Evolutionary conservation across 495 filamentous ascomycete species (phyloP).

Genomic region (Lasiosphaeria hispida): DNA sequence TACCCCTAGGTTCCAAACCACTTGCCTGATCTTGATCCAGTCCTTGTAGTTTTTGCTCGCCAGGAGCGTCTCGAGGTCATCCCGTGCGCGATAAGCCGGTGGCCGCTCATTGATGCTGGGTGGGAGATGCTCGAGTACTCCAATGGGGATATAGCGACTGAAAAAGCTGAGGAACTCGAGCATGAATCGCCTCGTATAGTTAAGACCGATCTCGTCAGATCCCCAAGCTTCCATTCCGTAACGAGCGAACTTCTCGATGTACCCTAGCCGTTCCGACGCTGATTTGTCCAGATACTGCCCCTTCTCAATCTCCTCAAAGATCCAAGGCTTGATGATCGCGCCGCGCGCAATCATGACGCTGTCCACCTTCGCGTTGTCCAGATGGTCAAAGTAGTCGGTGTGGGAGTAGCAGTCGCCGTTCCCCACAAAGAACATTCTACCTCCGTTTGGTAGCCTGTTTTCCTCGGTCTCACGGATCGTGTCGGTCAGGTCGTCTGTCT

Average conservation of each 20-base stretch:
- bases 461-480: slow-evolving; percentile 74
- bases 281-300: slow-evolving; percentile 95
- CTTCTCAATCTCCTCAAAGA: slow-evolving; percentile 91
- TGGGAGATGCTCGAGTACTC: slow-evolving; percentile 81
- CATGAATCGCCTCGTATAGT: slow-evolving; percentile 83
- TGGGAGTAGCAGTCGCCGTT: slow-evolving; percentile 97
- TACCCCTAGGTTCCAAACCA: neutral
- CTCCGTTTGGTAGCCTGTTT: slow-evolving; percentile 56
- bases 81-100: slow-evolving; percentile 74
- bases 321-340: slow-evolving; percentile 93
- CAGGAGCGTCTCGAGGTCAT: slow-evolving; percentile 89
- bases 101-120: slow-evolving; percentile 84
- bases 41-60: slow-evolving; percentile 88
- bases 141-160: slow-evolving; percentile 84
- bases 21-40: slow-evolving; percentile 98
- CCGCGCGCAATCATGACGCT: slow-evolving; percentile 89
- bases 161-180: slow-evolving; percentile 94
- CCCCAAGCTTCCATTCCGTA: slow-evolving; percentile 95
- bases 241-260: slow-evolving; percentile 81
- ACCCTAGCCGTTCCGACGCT: slow-evolving; percentile 76
- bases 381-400: slow-evolving; percentile 75
- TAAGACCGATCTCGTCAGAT: slow-evolving; percentile 87
- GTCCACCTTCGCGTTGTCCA: slow-evolving; percentile 75
- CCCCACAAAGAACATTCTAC: slow-evolving; percentile 81
- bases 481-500: slow-evolving; percentile 62